These are phyloP conservation scores for Phytophthora tentaculata DNA, from an alignment of 352 stramenopile genomes.

Conservation along the genomic window DNA sequence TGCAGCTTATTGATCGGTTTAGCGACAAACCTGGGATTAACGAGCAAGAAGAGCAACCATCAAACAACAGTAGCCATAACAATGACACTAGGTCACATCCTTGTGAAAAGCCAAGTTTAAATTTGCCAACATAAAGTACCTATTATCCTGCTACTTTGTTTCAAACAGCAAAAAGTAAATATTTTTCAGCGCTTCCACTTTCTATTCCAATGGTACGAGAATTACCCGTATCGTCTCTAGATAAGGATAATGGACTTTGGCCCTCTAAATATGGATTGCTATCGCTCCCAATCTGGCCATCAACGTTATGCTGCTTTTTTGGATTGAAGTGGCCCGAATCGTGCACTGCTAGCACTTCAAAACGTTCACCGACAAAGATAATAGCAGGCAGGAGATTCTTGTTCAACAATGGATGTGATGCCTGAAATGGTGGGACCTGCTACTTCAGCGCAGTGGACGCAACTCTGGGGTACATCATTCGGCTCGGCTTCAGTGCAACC, in stretches of 20 bases:
- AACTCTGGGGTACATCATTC: conserved; percentile 45
- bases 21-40: conserved; percentile 3
- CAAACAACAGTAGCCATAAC: conserved; percentile 3
- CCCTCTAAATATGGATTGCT: conserved; percentile 17
- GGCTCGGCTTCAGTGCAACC: conserved; percentile 35
- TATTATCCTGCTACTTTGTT: no score
- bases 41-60: conserved; percentile 8
- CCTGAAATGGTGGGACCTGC: conserved; percentile 10
- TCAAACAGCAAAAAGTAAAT: no score
- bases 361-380: not conserved
- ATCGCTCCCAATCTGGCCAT: conserved; percentile 11
- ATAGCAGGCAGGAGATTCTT: conserved; percentile 1
- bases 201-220: no score
- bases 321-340: conserved; percentile 24
- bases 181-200: no score
- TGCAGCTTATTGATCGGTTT: conserved; percentile 29
- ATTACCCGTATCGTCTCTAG: no score
- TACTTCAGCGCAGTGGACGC: conserved; percentile 53
- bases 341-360: conserved; percentile 24
- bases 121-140: conserved; percentile 24
- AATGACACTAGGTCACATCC: not conserved
- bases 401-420: conserved; percentile 25
- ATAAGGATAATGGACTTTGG: not conserved
- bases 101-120: conserved; percentile 4
- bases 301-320: conserved; percentile 25